Conservation (phyloP, 164 flowering plant species). For the Umbellularia californica region DNA sequence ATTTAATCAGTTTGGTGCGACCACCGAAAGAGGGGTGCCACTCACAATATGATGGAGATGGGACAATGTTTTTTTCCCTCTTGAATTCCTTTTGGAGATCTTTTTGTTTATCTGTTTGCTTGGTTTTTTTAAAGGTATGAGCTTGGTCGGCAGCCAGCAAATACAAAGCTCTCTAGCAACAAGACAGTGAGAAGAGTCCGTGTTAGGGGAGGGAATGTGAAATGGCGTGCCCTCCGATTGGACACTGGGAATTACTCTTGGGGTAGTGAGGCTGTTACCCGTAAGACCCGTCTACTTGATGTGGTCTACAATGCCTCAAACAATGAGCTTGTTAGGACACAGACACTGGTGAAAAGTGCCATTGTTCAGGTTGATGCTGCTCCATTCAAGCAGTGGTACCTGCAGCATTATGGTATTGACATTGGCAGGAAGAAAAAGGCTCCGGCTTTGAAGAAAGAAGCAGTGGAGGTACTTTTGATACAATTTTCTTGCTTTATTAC, state of each 20-base stretch:
- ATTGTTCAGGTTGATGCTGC: slow-evolving; percentile 34
- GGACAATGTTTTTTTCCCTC: too few relatives aligned
- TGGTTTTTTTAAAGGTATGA: slow-evolving; percentile 21
- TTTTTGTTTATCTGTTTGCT: background rate
- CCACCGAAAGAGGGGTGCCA: too few relatives aligned
- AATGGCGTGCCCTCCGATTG: slow-evolving; percentile 31
- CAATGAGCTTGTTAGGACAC: slow-evolving; percentile 32
- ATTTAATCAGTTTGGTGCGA: too few relatives aligned
- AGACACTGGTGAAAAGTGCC: slow-evolving; percentile 29
- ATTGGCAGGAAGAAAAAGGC: slow-evolving; percentile 28
- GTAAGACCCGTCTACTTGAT: slow-evolving; percentile 29
- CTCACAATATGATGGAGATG: too few relatives aligned
- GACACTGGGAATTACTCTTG: slow-evolving; percentile 33
- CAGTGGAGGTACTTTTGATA: slow-evolving; percentile 17
- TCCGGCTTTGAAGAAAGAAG: slow-evolving; percentile 20
- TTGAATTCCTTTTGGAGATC: too few relatives aligned
- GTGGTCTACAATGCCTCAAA: slow-evolving; percentile 36
- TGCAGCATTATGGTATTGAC: slow-evolving; percentile 28
- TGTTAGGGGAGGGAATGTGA: slow-evolving; percentile 32
- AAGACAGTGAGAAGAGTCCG: slow-evolving; percentile 31
- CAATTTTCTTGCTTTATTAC: background rate
- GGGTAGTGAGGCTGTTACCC: slow-evolving; percentile 32
- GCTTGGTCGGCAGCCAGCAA: slow-evolving; percentile 33
- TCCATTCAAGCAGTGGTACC: slow-evolving; percentile 32
- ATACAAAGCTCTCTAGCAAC: slow-evolving; percentile 31